Evolutionary conservation across 2,329 filamentous ascomycete genomes (phyloP).

Genomic region (Exserohilum turcica): DNA sequence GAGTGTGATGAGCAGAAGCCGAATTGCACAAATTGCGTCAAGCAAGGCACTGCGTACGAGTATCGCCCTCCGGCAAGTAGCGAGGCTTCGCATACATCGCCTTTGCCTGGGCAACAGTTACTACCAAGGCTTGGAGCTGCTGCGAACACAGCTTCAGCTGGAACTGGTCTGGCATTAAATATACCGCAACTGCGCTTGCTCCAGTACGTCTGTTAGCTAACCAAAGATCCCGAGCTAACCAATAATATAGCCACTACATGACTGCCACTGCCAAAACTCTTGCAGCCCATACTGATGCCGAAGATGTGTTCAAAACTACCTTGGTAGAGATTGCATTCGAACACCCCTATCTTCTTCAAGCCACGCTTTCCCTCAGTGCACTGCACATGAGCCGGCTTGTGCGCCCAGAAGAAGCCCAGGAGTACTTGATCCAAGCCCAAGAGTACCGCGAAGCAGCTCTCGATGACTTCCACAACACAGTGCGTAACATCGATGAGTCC

Average conservation of each 20-base stretch:
- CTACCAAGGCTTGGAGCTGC: background rate
- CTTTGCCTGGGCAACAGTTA: constrained; percentile 17
- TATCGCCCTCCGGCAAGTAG: constrained; percentile 26
- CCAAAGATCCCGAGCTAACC: background rate
- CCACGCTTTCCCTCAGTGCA: constrained; percentile 51
- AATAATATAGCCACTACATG: constrained; percentile 29
- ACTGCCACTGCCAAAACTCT: constrained; percentile 35
- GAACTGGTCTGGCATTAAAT: constrained; percentile 18
- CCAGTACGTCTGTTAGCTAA: constrained; percentile 19
- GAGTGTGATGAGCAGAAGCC: constrained; percentile 43
- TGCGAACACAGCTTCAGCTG: background rate
- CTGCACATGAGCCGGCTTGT: constrained; percentile 51
- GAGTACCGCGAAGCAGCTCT: constrained; percentile 31
- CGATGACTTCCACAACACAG: constrained; percentile 22
- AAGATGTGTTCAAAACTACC: constrained; percentile 24
- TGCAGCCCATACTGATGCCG: constrained; percentile 20
- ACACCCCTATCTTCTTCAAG: constrained; percentile 53
- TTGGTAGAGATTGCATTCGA: constrained; percentile 48
- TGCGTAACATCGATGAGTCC: constrained; percentile 43
- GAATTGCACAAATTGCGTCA: constrained; percentile 39
- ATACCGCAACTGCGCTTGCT: constrained; percentile 36
- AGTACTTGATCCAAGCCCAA: constrained; percentile 27
- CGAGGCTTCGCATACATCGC: constrained; percentile 22
- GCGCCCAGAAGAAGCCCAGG: constrained; percentile 4
- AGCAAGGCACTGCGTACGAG: constrained; percentile 38